Conservation (phyloP, 805 yeast genomes). For the Cyberlindnera petersonii region DNA sequence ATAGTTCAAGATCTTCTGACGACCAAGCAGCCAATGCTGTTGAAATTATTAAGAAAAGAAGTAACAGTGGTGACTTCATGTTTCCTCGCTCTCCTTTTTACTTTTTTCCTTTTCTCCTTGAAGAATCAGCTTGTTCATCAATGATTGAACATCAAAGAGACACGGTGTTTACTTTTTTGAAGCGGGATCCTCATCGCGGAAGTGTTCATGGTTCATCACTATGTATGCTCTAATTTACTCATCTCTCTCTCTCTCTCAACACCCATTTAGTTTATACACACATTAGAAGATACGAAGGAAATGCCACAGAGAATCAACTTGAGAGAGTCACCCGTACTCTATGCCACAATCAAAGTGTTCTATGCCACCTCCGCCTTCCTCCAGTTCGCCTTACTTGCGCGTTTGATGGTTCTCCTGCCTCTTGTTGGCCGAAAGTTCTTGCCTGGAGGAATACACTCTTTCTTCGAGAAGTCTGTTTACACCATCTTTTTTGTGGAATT, state of each 20-base stretch:
- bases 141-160: too few relatives aligned
- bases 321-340: conserved; percentile 13
- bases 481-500: conserved; percentile 6
- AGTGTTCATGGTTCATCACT: too few relatives aligned
- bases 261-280: too few relatives aligned
- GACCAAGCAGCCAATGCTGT: conserved; percentile 45
- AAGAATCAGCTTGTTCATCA: too few relatives aligned
- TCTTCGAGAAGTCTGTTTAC: conserved; percentile 32
- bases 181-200: too few relatives aligned
- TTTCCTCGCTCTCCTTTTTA: not conserved
- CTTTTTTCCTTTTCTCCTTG: not conserved
- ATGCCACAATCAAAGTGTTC: conserved; percentile 8
- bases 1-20: conserved; percentile 75
- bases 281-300: too few relatives aligned
- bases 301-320: conserved; percentile 22
- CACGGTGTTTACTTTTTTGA: too few relatives aligned
- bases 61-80: conserved; percentile 17
- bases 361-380: conserved; percentile 15
- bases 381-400: conserved; percentile 30
- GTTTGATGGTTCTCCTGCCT: conserved; percentile 54
- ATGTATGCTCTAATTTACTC: too few relatives aligned
- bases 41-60: conserved; percentile 12
- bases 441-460: conserved; percentile 72
- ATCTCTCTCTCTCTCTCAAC: too few relatives aligned
- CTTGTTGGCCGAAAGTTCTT: conserved; percentile 61